Evolutionary conservation across 192 early-diverging fungal genomes (phyloP).

Genomic region (Gonapodya prolifera): DNA sequence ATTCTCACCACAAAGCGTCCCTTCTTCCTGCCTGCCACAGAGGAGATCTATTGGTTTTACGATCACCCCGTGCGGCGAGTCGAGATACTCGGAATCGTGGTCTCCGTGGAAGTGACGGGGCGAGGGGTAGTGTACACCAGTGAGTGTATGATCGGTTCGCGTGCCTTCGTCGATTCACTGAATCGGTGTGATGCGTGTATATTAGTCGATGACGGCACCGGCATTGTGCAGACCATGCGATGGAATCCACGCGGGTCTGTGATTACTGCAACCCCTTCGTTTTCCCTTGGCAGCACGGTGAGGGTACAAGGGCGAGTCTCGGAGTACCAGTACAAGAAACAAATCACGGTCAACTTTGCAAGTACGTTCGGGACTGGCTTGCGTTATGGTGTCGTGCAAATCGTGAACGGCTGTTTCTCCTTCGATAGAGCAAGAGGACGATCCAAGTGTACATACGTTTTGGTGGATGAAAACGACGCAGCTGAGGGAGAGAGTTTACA

Average conservation of each 20-base stretch:
- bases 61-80: neutral
- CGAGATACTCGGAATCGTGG: neutral
- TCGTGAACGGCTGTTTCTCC: neutral
- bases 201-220: neutral
- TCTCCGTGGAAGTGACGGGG: neutral
- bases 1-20: neutral
- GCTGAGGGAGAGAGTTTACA: neutral
- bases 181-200: neutral
- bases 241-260: neutral
- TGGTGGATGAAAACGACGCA: neutral
- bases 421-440: neutral
- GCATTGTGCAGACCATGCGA: neutral
- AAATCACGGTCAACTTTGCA: neutral
- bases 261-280: neutral
- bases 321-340: neutral
- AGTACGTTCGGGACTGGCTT: no score
- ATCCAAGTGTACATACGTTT: neutral
- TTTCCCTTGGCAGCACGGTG: neutral
- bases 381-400: no score
- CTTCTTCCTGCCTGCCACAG: neutral
- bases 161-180: neutral
- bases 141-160: no score
- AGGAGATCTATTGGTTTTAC: neutral
- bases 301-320: neutral
- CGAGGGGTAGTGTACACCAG: neutral